Evolutionary conservation across 805 yeast genomes (phyloP).

Genomic region (Metschnikowia hibisci): DNA sequence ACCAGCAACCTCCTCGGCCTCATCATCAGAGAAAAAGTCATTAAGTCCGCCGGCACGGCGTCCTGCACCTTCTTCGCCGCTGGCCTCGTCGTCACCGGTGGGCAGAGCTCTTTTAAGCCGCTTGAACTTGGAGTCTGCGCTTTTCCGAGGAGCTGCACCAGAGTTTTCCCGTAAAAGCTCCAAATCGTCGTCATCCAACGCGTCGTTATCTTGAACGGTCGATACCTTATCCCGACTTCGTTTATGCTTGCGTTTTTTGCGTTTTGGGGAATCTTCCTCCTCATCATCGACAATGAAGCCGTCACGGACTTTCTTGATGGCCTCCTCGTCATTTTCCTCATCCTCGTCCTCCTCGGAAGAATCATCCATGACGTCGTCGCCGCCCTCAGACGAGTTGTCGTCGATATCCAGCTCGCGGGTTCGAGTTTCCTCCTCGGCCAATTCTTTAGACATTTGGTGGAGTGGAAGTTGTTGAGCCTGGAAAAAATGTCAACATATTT

Average conservation of each 20-base stretch:
- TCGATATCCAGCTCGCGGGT: constrained; percentile 26
- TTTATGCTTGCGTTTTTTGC: constrained; percentile 27
- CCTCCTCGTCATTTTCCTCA: constrained; percentile 84
- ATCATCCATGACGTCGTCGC: constrained; percentile 46
- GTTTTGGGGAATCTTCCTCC: constrained; percentile 46
- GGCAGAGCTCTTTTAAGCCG: constrained; percentile 71
- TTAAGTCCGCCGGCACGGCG: constrained; percentile 41
- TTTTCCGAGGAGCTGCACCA: constrained; percentile 50
- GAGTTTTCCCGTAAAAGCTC: constrained; percentile 88
- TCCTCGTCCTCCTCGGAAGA: constrained; percentile 91
- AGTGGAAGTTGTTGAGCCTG: constrained; percentile 1
- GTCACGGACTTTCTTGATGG: constrained; percentile 73
- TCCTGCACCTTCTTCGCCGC: constrained; percentile 9
- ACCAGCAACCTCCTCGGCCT: constrained; percentile 12
- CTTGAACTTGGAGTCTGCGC: constrained; percentile 54
- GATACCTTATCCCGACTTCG: constrained; percentile 17
- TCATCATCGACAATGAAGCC: constrained; percentile 95
- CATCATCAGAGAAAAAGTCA: constrained; percentile 68
- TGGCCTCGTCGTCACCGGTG: constrained; percentile 27
- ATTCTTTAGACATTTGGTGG: constrained; percentile 28
- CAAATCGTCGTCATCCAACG: constrained; percentile 90
- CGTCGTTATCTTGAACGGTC: constrained; percentile 46
- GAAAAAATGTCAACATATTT: constrained; percentile 4
- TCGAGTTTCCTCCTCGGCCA: constrained; percentile 37
- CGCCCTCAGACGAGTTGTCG: constrained; percentile 33